A percentile compares a stretch with the other conserved stretches of the same genome.
Evolutionary conservation across 768 basidiomycete species (phyloP).

Genomic region (Scleroderma citrinum): DNA sequence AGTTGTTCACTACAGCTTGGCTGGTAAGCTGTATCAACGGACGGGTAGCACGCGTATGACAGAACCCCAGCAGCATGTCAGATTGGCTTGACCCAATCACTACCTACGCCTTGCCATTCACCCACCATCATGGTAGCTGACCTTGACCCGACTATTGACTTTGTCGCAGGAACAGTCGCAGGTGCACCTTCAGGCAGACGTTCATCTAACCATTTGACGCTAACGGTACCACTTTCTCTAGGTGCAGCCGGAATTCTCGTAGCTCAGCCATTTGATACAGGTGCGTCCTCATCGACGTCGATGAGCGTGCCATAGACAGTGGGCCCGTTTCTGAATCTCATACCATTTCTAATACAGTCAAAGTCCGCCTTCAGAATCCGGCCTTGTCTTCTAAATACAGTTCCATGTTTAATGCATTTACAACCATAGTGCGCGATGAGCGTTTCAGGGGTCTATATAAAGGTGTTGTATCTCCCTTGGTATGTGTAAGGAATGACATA

Average conservation of each 20-base stretch:
- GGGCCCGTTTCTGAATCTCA: background rate
- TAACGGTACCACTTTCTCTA: slow-evolving; percentile 3
- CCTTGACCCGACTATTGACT: slow-evolving; percentile 66
- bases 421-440: slow-evolving; percentile 67
- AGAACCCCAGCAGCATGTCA: slow-evolving; percentile 13
- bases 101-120: slow-evolving; percentile 1
- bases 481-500: slow-evolving; percentile 28
- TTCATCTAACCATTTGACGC: background rate
- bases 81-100: slow-evolving; percentile 3
- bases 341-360: slow-evolving; percentile 41
- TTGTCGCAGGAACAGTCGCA: slow-evolving; percentile 71
- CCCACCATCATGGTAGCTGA: slow-evolving; percentile 14
- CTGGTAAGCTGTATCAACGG: no score
- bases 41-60: background rate
- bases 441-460: slow-evolving; percentile 63
- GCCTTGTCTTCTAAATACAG: slow-evolving; percentile 49
- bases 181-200: slow-evolving; percentile 25
- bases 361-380: slow-evolving; percentile 75
- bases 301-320: background rate
- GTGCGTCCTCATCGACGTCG: slow-evolving; percentile 20
- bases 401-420: slow-evolving; percentile 59
- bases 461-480: slow-evolving; percentile 77
- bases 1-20: no score
- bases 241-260: slow-evolving; percentile 63
- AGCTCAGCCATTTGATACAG: slow-evolving; percentile 77